A percentile compares a stretch with the other conserved stretches of the same genome.
These are phyloP conservation scores for Clausena lansium DNA, from an alignment of 345 rosid genomes.

Conservation along the genomic window DNA sequence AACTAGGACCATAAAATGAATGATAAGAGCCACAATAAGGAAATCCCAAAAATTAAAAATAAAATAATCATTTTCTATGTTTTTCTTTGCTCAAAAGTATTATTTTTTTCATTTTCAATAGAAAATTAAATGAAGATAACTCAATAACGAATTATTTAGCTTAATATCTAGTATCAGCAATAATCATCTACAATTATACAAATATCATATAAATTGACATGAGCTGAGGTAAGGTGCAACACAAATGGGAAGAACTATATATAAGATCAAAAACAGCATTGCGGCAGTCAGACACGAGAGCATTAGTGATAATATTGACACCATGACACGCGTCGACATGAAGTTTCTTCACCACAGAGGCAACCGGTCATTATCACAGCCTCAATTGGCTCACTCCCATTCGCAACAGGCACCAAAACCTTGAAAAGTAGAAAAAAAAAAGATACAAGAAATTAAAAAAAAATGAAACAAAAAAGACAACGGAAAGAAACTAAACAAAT, in stretches of 20 bases:
- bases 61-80: too few species aligned
- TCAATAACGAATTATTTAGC: too few species aligned
- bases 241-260: slow-evolving; percentile 66
- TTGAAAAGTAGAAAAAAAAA: slow-evolving; percentile 1
- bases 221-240: background rate
- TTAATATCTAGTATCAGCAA: background rate
- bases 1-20: too few species aligned
- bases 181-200: background rate
- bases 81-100: too few species aligned
- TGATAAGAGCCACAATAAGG: too few species aligned
- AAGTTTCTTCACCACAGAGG: slow-evolving; percentile 69
- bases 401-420: slow-evolving; percentile 88
- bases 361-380: slow-evolving; percentile 78
- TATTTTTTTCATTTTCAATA: too few species aligned
- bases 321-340: slow-evolving; percentile 75
- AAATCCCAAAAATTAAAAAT: too few species aligned
- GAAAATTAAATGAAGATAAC: too few species aligned
- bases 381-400: slow-evolving; percentile 94
- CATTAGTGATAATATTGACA: slow-evolving; percentile 72
- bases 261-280: slow-evolving; percentile 66
- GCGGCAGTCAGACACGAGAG: slow-evolving; percentile 51
- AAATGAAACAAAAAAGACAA: background rate
- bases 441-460: background rate
- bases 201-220: background rate
- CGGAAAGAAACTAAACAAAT: slow-evolving; percentile 20